Conservation (phyloP, 257 asterid genomes). For the Vinca minor region DNA sequence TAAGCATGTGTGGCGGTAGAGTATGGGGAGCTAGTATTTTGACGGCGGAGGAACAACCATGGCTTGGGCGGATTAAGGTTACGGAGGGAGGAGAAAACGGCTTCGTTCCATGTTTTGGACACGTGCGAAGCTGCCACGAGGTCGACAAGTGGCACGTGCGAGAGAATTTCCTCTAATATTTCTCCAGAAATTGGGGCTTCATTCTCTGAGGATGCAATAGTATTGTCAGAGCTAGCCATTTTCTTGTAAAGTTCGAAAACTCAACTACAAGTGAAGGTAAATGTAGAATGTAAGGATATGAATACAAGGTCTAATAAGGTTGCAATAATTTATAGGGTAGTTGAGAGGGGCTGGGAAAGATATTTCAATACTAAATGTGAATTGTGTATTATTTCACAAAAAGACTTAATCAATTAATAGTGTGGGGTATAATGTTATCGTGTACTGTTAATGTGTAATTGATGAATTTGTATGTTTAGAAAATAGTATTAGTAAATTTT, state of each 20-base stretch:
- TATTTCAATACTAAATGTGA: no score
- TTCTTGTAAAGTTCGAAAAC: neutral
- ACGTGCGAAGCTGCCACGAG: conserved; percentile 47
- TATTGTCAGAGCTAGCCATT: neutral
- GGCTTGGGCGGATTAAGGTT: conserved; percentile 43
- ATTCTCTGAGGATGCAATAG: neutral
- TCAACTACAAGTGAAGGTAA: no score
- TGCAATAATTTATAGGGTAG: neutral
- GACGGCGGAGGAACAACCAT: conserved; percentile 64
- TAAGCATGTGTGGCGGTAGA: conserved; percentile 35
- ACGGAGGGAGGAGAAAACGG: conserved; percentile 52
- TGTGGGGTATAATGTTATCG: no score
- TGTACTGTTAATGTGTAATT: no score
- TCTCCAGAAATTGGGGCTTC: conserved; percentile 36
- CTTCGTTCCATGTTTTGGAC: conserved; percentile 49
- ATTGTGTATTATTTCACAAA: no score
- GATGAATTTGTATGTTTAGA: no score
- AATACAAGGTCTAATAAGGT: no score
- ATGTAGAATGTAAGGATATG: no score
- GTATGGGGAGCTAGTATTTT: conserved; percentile 33
- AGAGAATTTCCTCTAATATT: conserved; percentile 37
- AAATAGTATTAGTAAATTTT: no score
- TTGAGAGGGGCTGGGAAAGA: no score
- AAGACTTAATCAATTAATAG: no score
- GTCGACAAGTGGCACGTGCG: conserved; percentile 53